phyloP scores from a whole-genome alignment of 106 monocot genomes.

The Phalaenopsis equestris region DNA sequence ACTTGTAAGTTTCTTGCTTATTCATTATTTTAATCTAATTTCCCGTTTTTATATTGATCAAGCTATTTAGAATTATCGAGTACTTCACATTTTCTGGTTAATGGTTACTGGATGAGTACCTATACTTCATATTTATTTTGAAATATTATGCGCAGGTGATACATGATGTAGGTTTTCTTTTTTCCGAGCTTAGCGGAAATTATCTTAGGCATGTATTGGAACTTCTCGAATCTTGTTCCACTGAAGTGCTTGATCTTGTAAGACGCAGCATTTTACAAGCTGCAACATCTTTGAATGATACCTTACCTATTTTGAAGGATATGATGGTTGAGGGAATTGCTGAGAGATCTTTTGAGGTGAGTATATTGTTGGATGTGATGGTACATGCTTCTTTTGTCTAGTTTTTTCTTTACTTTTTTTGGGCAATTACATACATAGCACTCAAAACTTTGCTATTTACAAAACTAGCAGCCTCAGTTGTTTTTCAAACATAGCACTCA shows the following conservation, averaged over 20 bases:
- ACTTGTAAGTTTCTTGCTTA: neutral
- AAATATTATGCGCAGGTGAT: conserved; percentile 52
- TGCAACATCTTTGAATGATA: conserved; percentile 39
- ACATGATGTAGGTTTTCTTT: conserved; percentile 63
- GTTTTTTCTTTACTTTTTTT: neutral
- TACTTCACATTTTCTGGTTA: neutral
- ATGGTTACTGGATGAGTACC: neutral
- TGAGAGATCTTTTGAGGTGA: conserved; percentile 84
- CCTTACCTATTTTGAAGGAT: conserved; percentile 50
- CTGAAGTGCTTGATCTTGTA: conserved; percentile 55
- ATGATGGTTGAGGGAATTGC: conserved; percentile 65
- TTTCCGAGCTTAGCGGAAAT: conserved; percentile 41
- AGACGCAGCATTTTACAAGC: conserved; percentile 66
- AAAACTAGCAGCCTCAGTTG: no score
- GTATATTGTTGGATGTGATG: neutral
- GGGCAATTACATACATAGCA: no score
- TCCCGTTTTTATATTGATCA: neutral
- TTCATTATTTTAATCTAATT: neutral
- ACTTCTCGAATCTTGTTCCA: conserved; percentile 57
- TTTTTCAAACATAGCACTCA: neutral
- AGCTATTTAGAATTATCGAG: neutral
- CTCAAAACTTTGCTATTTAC: no score
- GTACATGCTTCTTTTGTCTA: neutral
- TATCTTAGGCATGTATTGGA: conserved; percentile 46
- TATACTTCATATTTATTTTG: neutral